These are phyloP conservation scores for Clonostachys rosea DNA, from an alignment of 2,329 filamentous ascomycete genomes.

Conservation along the genomic window DNA sequence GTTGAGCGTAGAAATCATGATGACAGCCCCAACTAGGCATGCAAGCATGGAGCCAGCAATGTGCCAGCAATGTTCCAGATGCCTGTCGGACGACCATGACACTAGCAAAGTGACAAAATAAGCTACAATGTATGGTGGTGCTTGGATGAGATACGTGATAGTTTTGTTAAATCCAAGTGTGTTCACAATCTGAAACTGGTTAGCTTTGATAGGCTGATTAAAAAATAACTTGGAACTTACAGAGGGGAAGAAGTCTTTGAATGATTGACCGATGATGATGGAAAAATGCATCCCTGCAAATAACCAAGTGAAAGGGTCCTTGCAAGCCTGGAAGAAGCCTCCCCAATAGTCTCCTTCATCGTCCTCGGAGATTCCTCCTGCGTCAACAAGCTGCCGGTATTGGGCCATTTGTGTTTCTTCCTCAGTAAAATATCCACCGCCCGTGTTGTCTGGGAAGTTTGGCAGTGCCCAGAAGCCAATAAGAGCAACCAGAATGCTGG, in stretches of 20 bases:
- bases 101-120: conserved; percentile 27
- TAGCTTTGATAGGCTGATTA: too few relatives aligned
- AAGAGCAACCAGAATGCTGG: conserved; percentile 21
- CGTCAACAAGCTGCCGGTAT: conserved; percentile 31
- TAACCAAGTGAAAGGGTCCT: conserved; percentile 12
- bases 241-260: conserved; percentile 10
- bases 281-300: conserved; percentile 1
- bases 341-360: conserved; percentile 1
- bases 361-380: conserved; percentile 4
- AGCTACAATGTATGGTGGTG: conserved; percentile 33
- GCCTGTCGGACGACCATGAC: conserved; percentile 30
- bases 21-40: conserved; percentile 29
- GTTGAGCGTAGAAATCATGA: conserved; percentile 32
- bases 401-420: conserved; percentile 29
- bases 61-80: conserved; percentile 31
- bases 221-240: conserved; percentile 9
- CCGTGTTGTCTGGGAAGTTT: conserved; percentile 23
- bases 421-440: conserved; percentile 16
- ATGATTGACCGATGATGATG: conserved; percentile 1
- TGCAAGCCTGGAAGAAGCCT: conserved; percentile 20
- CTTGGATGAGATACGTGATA: conserved; percentile 31
- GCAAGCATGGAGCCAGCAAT: conserved; percentile 29
- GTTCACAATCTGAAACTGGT: conserved; percentile 13
- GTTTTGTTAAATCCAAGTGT: conserved; percentile 13
- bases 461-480: conserved; percentile 24